Evolutionary conservation across 2,329 filamentous ascomycete genomes (phyloP).

Genomic region (Venturia asperata): DNA sequence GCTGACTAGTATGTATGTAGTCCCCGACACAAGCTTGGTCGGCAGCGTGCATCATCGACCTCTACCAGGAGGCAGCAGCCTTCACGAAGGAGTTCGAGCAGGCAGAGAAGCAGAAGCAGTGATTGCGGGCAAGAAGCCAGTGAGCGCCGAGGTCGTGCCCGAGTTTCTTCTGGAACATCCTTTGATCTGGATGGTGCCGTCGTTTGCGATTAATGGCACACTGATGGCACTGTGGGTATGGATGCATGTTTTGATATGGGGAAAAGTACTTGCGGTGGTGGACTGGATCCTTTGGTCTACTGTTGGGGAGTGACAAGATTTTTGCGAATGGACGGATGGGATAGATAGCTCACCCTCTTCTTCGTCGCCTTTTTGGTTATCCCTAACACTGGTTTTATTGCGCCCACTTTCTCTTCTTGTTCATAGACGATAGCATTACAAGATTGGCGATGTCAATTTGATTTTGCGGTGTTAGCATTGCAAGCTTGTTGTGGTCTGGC

Average conservation of each 20-base stretch:
- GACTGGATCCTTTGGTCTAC: background rate
- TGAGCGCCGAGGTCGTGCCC: background rate
- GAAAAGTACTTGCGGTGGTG: background rate
- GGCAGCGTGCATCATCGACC: conserved; percentile 83
- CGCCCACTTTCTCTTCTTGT: background rate
- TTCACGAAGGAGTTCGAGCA: conserved; percentile 22
- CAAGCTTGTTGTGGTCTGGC: too few relatives aligned
- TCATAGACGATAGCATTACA: background rate
- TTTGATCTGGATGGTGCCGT: conserved; percentile 6
- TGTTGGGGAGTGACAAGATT: background rate
- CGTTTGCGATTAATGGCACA: background rate
- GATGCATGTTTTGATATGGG: conserved; percentile 3
- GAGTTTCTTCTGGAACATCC: conserved; percentile 2
- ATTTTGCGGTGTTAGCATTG: too few relatives aligned
- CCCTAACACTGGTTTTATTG: background rate
- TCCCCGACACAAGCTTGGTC: conserved; percentile 97
- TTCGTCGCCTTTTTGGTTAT: background rate
- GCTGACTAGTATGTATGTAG: conserved; percentile 40
- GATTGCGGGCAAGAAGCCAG: background rate
- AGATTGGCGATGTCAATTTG: background rate
- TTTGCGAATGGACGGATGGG: background rate
- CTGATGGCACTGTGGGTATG: background rate
- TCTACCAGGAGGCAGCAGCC: conserved; percentile 81
- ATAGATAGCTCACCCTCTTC: background rate
- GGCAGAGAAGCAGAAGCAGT: conserved; percentile 9